phyloP scores from a whole-genome alignment of 148 eudicot genomes.

The Rhododendron simsii region DNA sequence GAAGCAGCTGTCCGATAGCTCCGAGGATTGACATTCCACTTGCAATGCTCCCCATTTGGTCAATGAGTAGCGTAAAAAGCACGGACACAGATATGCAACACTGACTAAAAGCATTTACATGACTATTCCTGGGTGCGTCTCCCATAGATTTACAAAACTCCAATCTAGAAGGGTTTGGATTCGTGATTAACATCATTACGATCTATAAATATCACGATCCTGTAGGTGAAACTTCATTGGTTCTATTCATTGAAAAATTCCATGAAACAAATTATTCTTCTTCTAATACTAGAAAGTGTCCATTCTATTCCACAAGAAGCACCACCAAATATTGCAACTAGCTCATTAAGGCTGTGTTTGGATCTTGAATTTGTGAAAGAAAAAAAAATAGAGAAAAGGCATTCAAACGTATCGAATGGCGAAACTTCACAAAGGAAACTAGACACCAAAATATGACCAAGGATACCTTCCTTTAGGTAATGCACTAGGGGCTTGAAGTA shows the following conservation, averaged over 20 bases:
- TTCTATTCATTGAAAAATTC: not conserved
- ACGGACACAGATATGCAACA: not conserved
- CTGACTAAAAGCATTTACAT: not conserved
- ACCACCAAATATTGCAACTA: not conserved
- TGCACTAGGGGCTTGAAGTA: conserved; percentile 75
- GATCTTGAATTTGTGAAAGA: not conserved
- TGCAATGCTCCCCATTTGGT: not conserved
- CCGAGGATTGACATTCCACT: not conserved
- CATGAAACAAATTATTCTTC: not conserved
- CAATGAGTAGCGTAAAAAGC: not conserved
- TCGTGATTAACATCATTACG: not conserved
- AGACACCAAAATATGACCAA: not conserved
- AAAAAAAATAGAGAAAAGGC: not conserved
- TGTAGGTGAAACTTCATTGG: not conserved
- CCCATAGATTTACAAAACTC: not conserved
- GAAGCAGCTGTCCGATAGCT: not conserved
- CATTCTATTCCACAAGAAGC: not conserved
- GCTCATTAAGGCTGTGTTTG: not conserved
- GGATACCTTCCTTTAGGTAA: conserved; percentile 68
- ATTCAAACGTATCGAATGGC: not conserved
- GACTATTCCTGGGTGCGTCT: not conserved
- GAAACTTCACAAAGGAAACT: not conserved
- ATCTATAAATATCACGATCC: not conserved
- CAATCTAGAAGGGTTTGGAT: not conserved
- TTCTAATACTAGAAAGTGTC: not conserved